Evolutionary conservation across 805 yeast genomes (phyloP).

Genomic region (Candida dajiaensis): DNA sequence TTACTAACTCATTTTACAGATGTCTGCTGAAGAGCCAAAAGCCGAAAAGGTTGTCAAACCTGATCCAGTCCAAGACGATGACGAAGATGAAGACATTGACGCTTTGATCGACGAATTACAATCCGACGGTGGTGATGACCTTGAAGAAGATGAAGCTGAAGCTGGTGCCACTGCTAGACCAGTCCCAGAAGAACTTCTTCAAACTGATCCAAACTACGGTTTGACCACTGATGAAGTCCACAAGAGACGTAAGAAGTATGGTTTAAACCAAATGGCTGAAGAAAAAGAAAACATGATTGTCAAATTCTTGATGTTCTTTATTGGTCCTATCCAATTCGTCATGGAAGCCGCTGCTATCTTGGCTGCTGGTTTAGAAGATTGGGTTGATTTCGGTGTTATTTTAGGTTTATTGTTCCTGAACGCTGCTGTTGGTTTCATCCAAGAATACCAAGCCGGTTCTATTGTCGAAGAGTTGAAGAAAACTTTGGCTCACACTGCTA

Average conservation of each 20-base stretch:
- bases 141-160: conserved; percentile 41
- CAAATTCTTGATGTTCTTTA: conserved; percentile 81
- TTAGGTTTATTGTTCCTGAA: conserved; percentile 80
- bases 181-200: conserved; percentile 80
- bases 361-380: conserved; percentile 95
- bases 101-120: conserved; percentile 76
- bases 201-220: conserved; percentile 78
- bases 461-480: conserved; percentile 95
- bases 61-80: conserved; percentile 35
- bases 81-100: conserved; percentile 63
- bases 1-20: not conserved
- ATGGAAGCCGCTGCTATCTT: conserved; percentile 95
- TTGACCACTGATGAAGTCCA: conserved; percentile 69
- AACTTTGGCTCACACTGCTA: conserved; percentile 87
- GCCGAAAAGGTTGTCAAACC: conserved; percentile 49
- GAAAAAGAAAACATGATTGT: conserved; percentile 74
- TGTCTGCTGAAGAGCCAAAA: conserved; percentile 38
- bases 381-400: conserved; percentile 99
- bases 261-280: conserved; percentile 87
- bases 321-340: conserved; percentile 95
- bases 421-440: conserved; percentile 93
- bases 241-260: conserved; percentile 85
- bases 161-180: conserved; percentile 62
- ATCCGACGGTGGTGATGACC: conserved; percentile 51
- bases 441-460: conserved; percentile 97